A percentile compares a stretch with the other conserved stretches of the same genome.
phyloP scores from a whole-genome alignment of 169 alveolate species.

The Cryptosporidium baileyi region DNA sequence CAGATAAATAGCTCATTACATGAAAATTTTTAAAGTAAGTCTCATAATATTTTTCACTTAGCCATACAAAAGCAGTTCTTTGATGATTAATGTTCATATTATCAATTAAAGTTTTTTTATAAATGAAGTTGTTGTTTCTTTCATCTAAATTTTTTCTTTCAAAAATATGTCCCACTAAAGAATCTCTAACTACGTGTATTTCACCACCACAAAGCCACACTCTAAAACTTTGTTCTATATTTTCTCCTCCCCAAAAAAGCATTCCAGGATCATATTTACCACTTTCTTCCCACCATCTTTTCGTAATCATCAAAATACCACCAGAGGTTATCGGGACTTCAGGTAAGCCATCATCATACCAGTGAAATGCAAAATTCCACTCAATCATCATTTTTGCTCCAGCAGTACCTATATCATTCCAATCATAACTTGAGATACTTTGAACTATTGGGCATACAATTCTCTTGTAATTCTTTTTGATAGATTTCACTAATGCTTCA shows the following conservation, averaged over 20 bases:
- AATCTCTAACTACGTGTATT: conserved; percentile 69
- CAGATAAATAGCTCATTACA: background rate
- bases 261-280: conserved; percentile 76
- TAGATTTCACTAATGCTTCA: conserved; percentile 71
- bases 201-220: conserved; percentile 83
- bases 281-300: conserved; percentile 80
- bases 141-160: conserved; percentile 33
- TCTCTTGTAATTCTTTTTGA: conserved; percentile 74
- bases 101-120: conserved; percentile 46
- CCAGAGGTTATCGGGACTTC: conserved; percentile 78
- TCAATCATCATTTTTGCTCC: conserved; percentile 79
- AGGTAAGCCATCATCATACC: conserved; percentile 76
- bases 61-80: conserved; percentile 58
- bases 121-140: conserved; percentile 34
- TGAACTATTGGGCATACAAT: conserved; percentile 77
- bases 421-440: conserved; percentile 40
- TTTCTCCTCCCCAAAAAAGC: conserved; percentile 80
- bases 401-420: conserved; percentile 73
- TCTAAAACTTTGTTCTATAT: conserved; percentile 75
- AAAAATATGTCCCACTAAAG: conserved; percentile 68
- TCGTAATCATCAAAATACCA: conserved; percentile 75
- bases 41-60: conserved; percentile 40
- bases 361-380: conserved; percentile 77
- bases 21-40: conserved; percentile 53
- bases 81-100: conserved; percentile 48